These are phyloP conservation scores for Ophiorrhiza pumila DNA, from an alignment of 257 asterid genomes.

Conservation along the genomic window DNA sequence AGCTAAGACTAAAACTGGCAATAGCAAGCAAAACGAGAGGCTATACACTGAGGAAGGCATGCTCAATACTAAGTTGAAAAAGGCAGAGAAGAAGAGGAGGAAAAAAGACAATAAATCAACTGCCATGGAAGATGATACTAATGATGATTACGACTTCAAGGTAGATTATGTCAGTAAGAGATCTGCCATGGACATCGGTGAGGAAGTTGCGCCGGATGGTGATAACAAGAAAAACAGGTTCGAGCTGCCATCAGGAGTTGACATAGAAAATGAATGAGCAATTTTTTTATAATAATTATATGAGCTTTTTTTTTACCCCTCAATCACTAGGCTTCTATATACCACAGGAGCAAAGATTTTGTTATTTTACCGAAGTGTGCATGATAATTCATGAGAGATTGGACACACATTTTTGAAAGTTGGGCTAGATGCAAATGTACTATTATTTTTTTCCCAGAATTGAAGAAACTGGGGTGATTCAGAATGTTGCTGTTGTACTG, in stretches of 20 bases:
- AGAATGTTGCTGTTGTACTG: neutral
- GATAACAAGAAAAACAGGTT: conserved; percentile 42
- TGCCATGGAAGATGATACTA: conserved; percentile 45
- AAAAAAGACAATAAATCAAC: conserved; percentile 45
- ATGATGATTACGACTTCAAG: conserved; percentile 70
- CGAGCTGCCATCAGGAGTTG: conserved; percentile 65
- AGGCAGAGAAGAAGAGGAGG: conserved; percentile 63
- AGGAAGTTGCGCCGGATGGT: conserved; percentile 21
- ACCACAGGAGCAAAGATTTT: neutral
- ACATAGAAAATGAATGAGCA: conserved; percentile 43
- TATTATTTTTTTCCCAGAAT: neutral
- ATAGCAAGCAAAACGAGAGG: conserved; percentile 67
- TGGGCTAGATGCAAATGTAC: neutral
- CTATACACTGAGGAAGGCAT: conserved; percentile 78
- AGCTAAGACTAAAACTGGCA: conserved; percentile 41
- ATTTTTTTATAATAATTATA: neutral
- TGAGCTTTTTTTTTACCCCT: neutral
- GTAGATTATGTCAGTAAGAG: conserved; percentile 50
- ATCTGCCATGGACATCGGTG: conserved; percentile 45
- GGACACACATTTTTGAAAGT: neutral
- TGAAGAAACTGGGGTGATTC: neutral
- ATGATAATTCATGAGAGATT: neutral
- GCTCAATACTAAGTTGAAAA: conserved; percentile 63
- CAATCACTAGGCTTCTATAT: neutral
- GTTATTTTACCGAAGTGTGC: neutral